Conservation (phyloP, 345 rosid genomes). For the Aquilaria yunnanensis region DNA sequence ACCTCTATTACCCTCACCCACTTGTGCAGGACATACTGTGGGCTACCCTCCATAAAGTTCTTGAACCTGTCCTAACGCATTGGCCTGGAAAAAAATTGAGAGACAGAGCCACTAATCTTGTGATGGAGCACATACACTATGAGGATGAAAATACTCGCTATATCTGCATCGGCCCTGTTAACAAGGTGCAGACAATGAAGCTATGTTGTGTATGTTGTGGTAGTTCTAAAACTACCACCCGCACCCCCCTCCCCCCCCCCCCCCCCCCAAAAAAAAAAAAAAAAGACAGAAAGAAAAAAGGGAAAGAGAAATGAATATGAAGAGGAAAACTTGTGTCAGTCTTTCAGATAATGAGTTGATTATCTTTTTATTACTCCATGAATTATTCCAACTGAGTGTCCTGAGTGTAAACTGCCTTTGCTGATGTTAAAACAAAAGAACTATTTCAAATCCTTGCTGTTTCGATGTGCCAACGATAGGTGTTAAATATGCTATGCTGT, state of each 20-base stretch:
- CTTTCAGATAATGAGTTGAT: too few relatives aligned
- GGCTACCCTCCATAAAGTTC: conserved; percentile 61
- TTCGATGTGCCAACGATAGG: conserved; percentile 34
- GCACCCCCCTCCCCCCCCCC: too few relatives aligned
- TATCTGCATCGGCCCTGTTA: conserved; percentile 96
- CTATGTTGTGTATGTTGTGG: too few relatives aligned
- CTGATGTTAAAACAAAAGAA: not conserved
- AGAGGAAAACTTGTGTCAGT: too few relatives aligned
- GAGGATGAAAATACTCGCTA: conserved; percentile 94
- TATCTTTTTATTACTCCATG: conserved; percentile 4
- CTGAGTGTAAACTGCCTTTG: not conserved
- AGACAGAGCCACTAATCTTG: conserved; percentile 63
- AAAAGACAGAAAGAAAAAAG: too few relatives aligned
- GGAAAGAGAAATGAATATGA: too few relatives aligned
- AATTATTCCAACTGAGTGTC: conserved; percentile 5
- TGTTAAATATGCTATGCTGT: conserved; percentile 94
- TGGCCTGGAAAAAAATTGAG: conserved; percentile 95
- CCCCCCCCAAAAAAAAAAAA: too few relatives aligned
- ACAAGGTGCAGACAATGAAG: conserved; percentile 50
- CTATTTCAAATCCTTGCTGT: conserved; percentile 3
- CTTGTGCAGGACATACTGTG: conserved; percentile 82
- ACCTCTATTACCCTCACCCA: conserved; percentile 92
- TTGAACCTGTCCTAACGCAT: conserved; percentile 67
- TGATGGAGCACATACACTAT: conserved; percentile 77
- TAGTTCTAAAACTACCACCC: too few relatives aligned